Conservation (phyloP, 306 rosid species). For the Crataegus laevigata region DNA sequence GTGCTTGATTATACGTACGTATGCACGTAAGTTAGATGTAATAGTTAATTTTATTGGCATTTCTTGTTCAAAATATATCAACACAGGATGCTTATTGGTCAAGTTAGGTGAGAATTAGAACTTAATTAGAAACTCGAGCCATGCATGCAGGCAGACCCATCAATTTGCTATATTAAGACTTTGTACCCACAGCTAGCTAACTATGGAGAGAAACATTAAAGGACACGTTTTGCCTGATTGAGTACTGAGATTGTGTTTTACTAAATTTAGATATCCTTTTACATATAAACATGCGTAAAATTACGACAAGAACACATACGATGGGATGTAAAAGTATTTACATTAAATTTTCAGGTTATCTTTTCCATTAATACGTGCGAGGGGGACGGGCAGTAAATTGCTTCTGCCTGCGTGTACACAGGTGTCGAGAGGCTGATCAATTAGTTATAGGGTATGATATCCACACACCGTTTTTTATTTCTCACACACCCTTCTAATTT, state of each 20-base stretch:
- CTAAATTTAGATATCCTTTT: not conserved
- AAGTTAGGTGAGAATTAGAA: conserved; percentile 30
- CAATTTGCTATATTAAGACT: not conserved
- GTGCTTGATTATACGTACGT: not conserved
- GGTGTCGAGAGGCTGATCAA: too few species aligned
- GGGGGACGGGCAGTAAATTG: not conserved
- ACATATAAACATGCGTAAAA: not conserved
- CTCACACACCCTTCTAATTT: too few species aligned
- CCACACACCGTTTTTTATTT: too few species aligned
- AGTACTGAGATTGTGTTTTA: conserved; percentile 3
- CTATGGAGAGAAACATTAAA: not conserved
- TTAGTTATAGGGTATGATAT: too few species aligned
- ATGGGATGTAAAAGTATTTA: not conserved
- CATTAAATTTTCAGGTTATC: not conserved
- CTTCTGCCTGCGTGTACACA: not conserved
- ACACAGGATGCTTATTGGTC: conserved; percentile 4
- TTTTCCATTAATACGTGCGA: not conserved
- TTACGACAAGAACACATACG: not conserved
- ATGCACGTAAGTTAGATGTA: not conserved
- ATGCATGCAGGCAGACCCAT: not conserved
- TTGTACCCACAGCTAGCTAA: conserved; percentile 2
- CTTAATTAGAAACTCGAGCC: not conserved
- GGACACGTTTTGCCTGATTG: conserved; percentile 14
- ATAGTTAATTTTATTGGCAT: not conserved
- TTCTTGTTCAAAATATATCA: not conserved